phyloP scores from a whole-genome alignment of 164 flowering plant species.

The Sextonia rubra region DNA sequence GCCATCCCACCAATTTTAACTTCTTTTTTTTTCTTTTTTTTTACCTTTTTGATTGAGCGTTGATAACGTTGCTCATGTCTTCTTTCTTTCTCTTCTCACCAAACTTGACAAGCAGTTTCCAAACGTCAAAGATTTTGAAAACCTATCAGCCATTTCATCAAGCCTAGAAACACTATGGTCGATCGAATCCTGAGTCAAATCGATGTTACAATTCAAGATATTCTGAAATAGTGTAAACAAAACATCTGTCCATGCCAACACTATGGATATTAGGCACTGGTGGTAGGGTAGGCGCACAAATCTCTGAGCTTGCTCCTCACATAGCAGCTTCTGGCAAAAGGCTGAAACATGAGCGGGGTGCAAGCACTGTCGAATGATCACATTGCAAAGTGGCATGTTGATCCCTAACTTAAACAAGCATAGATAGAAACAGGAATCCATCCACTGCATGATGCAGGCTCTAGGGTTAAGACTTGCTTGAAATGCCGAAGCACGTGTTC shows the following conservation, averaged over 20 bases:
- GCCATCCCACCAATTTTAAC: too few relatives aligned
- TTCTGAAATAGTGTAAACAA: conserved; percentile 54
- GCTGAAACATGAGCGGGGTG: conserved; percentile 76
- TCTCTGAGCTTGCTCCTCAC: conserved; percentile 29
- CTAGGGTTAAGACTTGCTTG: too few relatives aligned
- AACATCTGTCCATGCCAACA: conserved; percentile 73
- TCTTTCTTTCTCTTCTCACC: too few relatives aligned
- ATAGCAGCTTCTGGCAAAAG: conserved; percentile 60
- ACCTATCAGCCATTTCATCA: conserved; percentile 28
- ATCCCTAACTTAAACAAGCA: conserved; percentile 49
- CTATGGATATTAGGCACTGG: conserved; percentile 32
- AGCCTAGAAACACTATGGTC: conserved; percentile 40
- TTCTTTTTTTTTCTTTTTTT: too few relatives aligned
- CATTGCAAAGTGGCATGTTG: conserved; percentile 49
- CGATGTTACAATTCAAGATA: conserved; percentile 50
- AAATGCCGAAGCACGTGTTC: too few relatives aligned
- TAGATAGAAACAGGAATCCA: conserved; percentile 53
- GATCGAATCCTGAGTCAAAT: conserved; percentile 50
- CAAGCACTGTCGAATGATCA: conserved; percentile 60
- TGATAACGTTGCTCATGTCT: too few relatives aligned
- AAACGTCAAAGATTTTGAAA: conserved; percentile 64
- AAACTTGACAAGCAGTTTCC: conserved; percentile 64
- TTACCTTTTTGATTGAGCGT: too few relatives aligned
- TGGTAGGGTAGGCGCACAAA: conserved; percentile 54
- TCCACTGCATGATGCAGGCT: too few relatives aligned